Percentiles rank a stretch among this genome's conserved stretches.
Conservation (phyloP, 257 asterid species). For the Plectranthus barbatus region DNA sequence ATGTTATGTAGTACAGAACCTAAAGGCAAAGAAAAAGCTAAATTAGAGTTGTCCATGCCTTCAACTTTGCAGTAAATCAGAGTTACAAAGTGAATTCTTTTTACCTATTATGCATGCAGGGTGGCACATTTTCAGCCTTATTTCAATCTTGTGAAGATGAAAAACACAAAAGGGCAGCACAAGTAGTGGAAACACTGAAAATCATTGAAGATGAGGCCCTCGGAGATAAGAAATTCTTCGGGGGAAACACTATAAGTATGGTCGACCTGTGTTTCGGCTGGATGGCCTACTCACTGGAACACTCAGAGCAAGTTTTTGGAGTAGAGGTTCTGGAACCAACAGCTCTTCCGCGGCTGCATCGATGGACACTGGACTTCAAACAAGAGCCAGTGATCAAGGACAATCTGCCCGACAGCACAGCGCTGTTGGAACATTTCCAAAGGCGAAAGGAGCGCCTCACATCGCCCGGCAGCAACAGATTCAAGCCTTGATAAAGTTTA, state of each 20-base stretch:
- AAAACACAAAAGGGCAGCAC: slow-evolving; percentile 8
- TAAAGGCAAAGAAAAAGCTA: too few species aligned
- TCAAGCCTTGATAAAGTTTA: background rate
- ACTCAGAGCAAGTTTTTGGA: slow-evolving; percentile 15
- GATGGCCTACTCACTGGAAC: slow-evolving; percentile 15
- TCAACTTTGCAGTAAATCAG: background rate
- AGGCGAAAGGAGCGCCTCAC: slow-evolving; percentile 3
- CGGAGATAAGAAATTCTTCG: slow-evolving; percentile 37
- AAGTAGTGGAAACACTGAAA: slow-evolving; percentile 16
- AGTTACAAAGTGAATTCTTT: background rate
- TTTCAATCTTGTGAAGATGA: slow-evolving; percentile 21
- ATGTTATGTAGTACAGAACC: too few species aligned
- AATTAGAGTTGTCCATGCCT: background rate
- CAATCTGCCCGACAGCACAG: slow-evolving; percentile 15
- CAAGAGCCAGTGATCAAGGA: slow-evolving; percentile 24
- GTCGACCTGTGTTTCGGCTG: slow-evolving; percentile 35
- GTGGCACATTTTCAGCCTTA: slow-evolving; percentile 5
- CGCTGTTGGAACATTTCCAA: slow-evolving; percentile 14
- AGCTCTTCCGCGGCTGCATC: slow-evolving; percentile 25
- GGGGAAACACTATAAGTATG: slow-evolving; percentile 26
- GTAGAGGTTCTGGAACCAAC: slow-evolving; percentile 14
- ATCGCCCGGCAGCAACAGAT: background rate
- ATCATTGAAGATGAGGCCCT: slow-evolving; percentile 31
- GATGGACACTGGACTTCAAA: slow-evolving; percentile 29
- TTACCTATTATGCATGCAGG: too few species aligned